Percentiles rank a stretch among this genome's conserved stretches.
Conservation (phyloP, 345 rosid genomes). For the Passiflora organensis region DNA sequence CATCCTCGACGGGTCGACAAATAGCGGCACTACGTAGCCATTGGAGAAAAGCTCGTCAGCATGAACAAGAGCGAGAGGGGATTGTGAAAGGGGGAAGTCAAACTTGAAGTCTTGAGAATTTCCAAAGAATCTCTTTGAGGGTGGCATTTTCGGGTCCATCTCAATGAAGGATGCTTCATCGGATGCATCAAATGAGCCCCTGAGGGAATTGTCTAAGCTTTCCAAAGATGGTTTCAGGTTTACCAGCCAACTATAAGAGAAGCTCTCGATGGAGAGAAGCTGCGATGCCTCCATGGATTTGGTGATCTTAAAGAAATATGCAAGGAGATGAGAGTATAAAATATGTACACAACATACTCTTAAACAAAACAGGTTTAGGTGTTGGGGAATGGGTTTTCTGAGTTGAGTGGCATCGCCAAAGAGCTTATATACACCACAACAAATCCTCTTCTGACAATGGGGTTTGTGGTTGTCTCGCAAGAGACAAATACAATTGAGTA, state of each 20-base stretch:
- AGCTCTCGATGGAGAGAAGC: conserved; percentile 85
- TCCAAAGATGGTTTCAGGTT: conserved; percentile 67
- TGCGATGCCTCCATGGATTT: conserved; percentile 60
- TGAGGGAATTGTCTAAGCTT: conserved; percentile 34
- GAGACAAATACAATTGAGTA: conserved; percentile 35
- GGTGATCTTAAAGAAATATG: conserved; percentile 3
- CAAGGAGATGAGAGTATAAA: conserved; percentile 5
- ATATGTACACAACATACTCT: conserved; percentile 4
- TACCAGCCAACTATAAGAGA: conserved; percentile 83
- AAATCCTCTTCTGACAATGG: conserved; percentile 21
- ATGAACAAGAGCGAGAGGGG: conserved; percentile 59
- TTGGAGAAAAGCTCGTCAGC: conserved; percentile 85
- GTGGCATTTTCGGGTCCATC: conserved; percentile 91
- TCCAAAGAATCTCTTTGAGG: conserved; percentile 75
- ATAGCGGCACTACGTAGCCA: conserved; percentile 68
- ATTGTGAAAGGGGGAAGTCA: conserved; percentile 55
- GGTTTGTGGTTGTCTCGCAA: conserved; percentile 60
- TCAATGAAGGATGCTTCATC: conserved; percentile 87
- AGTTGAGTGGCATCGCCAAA: too few species aligned
- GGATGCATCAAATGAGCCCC: conserved; percentile 51
- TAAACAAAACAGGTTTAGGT: too few species aligned
- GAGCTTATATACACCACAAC: conserved; percentile 26
- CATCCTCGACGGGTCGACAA: conserved; percentile 38
- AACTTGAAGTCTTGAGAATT: conserved; percentile 69
- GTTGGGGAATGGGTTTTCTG: too few species aligned